phyloP scores from a whole-genome alignment of 805 yeast species.

The Dipodascus albidus region DNA sequence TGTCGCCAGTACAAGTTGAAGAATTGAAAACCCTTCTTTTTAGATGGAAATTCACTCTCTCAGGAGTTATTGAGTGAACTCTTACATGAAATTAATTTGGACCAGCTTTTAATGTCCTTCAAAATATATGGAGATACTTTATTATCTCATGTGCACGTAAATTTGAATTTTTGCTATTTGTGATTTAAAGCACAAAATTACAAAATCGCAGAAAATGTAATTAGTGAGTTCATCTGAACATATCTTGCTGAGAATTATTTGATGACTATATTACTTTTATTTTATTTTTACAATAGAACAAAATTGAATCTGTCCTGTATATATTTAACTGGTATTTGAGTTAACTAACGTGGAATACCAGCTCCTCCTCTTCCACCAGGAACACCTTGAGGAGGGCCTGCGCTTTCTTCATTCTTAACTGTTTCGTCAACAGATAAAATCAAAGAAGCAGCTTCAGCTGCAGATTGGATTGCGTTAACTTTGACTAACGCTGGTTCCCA shows the following conservation, averaged over 20 bases:
- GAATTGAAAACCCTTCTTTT: slow-evolving; percentile 3
- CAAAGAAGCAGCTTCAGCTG: slow-evolving; percentile 92
- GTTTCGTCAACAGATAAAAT: slow-evolving; percentile 96
- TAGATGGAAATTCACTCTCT: not conserved
- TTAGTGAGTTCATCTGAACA: not conserved
- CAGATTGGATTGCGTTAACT: slow-evolving; percentile 85
- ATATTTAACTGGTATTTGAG: not conserved
- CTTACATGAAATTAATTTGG: no score
- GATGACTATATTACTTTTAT: not conserved
- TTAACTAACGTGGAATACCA: not conserved
- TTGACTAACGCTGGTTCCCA: slow-evolving; percentile 98
- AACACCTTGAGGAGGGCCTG: slow-evolving; percentile 26
- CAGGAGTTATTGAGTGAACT: no score
- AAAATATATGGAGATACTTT: not conserved
- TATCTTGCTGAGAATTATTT: not conserved
- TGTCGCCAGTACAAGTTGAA: slow-evolving; percentile 5
- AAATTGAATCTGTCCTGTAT: not conserved
- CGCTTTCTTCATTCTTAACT: slow-evolving; percentile 30
- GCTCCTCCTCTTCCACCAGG: slow-evolving; percentile 12
- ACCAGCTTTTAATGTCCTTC: no score
- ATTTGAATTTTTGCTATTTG: not conserved
- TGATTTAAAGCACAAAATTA: not conserved
- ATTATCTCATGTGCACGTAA: not conserved
- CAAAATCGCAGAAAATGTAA: not conserved
- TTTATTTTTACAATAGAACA: not conserved